Evolutionary conservation across 371 early-diverging fungal species (phyloP), one percentile per base, ranked within the genome.

Genomic region (Mucor indicus): DNA sequence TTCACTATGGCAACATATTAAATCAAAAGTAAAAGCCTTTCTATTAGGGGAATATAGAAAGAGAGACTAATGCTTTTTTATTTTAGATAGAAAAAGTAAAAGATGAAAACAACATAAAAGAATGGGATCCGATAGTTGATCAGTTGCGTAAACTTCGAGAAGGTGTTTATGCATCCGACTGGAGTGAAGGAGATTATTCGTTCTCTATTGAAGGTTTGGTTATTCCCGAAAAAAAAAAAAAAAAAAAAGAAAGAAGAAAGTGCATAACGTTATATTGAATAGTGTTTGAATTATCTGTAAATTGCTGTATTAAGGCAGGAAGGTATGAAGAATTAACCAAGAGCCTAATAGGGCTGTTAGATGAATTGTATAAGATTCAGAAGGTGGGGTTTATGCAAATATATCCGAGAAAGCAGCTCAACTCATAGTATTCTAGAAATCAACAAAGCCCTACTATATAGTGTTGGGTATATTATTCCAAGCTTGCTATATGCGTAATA

Each of bases 131-230:
- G 3, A 4, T 55, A 10, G 60, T 64, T 0, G 21, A 20, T 38
- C 31, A 42, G 1, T 38, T 55, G 5, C 43, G 64, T 31, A 59
- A 55, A 27, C 44, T 64, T 15, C 51, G 64, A 20, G 64, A 64
- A 44, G 64, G 53, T 19, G 29, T 59, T 4, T 55, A 42, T 44
- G 48, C 60, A 1, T 44, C 53, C 19, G 10, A 51, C n/a, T 52
- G 53, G 52, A 55, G 47, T 25, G 9, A 45, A 11, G 40, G 50
- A 6, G 31, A 64, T 11, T 33, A 43, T 29, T 19, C 16, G 1
- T 64, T 64, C 38, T 39, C 55, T 10, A 52, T 36, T 5, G 16
- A 51, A 49, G 63, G 63, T 58, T 38, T 10, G 15, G 12, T 9
- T 1, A 20, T 19, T 8, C 6, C 7, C 4, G 4, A 33, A 21